Base-by-base conservation (phyloP, 1,284 basidiomycete genomes). In the Cutaneotrichosporon sp. region DNA sequence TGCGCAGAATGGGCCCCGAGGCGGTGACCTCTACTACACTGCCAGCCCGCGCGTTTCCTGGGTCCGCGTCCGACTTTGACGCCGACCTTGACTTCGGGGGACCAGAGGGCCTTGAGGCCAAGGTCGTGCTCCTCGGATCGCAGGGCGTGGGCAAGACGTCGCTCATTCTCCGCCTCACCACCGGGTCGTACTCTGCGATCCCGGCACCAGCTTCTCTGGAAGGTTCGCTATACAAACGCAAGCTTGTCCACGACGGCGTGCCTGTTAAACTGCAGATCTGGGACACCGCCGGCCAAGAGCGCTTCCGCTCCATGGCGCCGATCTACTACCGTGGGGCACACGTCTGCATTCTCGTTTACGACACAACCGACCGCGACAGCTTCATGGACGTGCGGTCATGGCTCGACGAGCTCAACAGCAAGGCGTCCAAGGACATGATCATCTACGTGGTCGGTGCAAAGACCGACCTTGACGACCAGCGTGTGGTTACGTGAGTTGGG, bases 231-330 rank as follows among this genome's bases (percentile, higher is more conserved):
- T 88, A 95, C 70, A 92, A 92, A 60, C 95, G 97, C 85, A 97
- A 97, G 82, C 88, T 95, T 50, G 86, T 88, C 72, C 87, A 97
- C 70, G 87, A 92, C 69, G 92, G 91, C 53, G 85, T 91, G 70
- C 90, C 91, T 76, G 92, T 98, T 21, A 88, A 92, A 60, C 74
- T 86, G 40, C 85, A 86, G 72, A 81, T 86, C 16, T 97, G 94
- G 94, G 94, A 98, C 78, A 97, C 95, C 60, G 95, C 95, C 50
- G 95, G 95, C n/a, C 94, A 97, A 84, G 95, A 98, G 83, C 84
- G 93, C 58, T 97, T 97, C 81, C 86, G 94, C 69, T 91, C 90
- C 75, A 94, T 97, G 91, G 93, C 94, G 72, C 82, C 83, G 7
- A 82, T 84, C 66, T 85, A 85, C 71, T 85, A 85, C 61, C 79